Evolutionary conservation across 1,284 basidiomycete genomes (phyloP).

Genomic region (Dichomitus squalens): DNA sequence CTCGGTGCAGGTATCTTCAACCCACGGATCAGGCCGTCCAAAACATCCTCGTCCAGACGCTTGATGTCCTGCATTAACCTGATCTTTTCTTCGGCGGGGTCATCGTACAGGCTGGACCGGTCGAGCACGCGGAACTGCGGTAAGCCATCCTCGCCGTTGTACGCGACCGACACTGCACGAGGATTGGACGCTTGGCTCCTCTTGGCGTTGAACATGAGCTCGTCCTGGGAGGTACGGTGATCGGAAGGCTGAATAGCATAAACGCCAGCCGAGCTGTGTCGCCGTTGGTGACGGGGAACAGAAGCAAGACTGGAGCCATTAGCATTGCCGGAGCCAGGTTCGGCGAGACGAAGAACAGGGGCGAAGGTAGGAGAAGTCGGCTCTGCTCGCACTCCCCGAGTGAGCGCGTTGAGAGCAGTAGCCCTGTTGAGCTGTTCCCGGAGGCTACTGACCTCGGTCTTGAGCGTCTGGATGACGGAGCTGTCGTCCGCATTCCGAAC

Average conservation of each 20-base stretch:
- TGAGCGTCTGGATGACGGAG: slow-evolving; percentile 85
- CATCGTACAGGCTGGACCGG: slow-evolving; percentile 81
- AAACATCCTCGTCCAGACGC: slow-evolving; percentile 91
- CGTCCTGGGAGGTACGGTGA: slow-evolving; percentile 75
- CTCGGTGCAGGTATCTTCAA: slow-evolving; percentile 94
- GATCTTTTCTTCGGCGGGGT: slow-evolving; percentile 94
- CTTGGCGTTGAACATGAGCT: slow-evolving; percentile 78
- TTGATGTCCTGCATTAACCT: slow-evolving; percentile 91
- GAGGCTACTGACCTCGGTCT: slow-evolving; percentile 88
- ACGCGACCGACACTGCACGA: slow-evolving; percentile 92
- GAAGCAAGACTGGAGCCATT: slow-evolving; percentile 30
- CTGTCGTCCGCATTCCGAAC: slow-evolving; percentile 76
- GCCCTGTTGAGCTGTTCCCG: slow-evolving; percentile 96
- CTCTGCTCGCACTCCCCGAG: slow-evolving; percentile 67
- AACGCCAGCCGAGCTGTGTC: slow-evolving; percentile 85
- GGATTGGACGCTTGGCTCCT: slow-evolving; percentile 76
- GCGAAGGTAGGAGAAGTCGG: slow-evolving; percentile 85
- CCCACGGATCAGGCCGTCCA: slow-evolving; percentile 88
- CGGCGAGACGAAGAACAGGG: slow-evolving; percentile 63
- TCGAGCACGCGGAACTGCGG: slow-evolving; percentile 70
- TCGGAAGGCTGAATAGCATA: slow-evolving; percentile 65
- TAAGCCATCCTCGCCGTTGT: slow-evolving; percentile 75
- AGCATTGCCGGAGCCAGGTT: slow-evolving; percentile 29
- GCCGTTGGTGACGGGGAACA: slow-evolving; percentile 64
- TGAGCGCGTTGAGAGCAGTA: slow-evolving; percentile 86